phyloP scores from a whole-genome alignment of 495 filamentous ascomycete genomes.

The Mytilinidion resinicola region DNA sequence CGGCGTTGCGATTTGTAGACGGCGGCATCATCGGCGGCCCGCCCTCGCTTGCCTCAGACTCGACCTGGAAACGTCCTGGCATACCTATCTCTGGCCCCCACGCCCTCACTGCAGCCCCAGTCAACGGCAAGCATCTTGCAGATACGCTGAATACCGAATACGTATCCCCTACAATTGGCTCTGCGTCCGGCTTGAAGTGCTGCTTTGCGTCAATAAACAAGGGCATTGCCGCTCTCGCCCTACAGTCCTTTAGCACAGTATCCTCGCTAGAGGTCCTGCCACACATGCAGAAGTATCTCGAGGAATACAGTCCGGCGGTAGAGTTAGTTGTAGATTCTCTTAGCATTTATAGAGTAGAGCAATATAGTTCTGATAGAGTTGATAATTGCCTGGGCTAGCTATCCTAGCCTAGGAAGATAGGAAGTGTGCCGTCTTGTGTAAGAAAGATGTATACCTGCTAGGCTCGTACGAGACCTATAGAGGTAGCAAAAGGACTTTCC shows the following conservation, averaged over 20 bases:
- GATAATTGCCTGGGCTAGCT: no score
- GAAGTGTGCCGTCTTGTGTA: background rate
- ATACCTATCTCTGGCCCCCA: constrained; percentile 58
- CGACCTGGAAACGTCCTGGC: constrained; percentile 49
- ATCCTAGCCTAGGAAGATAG: no score
- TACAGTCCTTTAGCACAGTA: constrained; percentile 66
- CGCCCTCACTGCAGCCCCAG: constrained; percentile 28
- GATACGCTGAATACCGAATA: constrained; percentile 46
- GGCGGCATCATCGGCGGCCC: constrained; percentile 65
- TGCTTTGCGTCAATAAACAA: constrained; percentile 65
- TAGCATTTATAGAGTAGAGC: no score
- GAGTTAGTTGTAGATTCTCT: no score
- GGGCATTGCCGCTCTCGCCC: constrained; percentile 60
- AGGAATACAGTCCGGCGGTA: constrained; percentile 44
- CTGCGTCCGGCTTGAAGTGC: constrained; percentile 64
- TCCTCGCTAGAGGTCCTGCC: constrained; percentile 50
- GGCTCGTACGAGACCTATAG: background rate
- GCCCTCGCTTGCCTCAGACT: constrained; percentile 39
- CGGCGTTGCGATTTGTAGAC: constrained; percentile 55
- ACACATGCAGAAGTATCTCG: constrained; percentile 51
- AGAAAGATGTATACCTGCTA: background rate
- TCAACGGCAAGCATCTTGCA: constrained; percentile 36
- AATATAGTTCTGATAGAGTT: no score
- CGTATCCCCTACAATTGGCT: constrained; percentile 49
- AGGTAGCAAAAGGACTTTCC: background rate